Evolutionary conservation across 2,329 filamentous ascomycete species (phyloP), one percentile per base, ranked within the genome.

Genomic region (Pseudogymnoascus sp.): DNA sequence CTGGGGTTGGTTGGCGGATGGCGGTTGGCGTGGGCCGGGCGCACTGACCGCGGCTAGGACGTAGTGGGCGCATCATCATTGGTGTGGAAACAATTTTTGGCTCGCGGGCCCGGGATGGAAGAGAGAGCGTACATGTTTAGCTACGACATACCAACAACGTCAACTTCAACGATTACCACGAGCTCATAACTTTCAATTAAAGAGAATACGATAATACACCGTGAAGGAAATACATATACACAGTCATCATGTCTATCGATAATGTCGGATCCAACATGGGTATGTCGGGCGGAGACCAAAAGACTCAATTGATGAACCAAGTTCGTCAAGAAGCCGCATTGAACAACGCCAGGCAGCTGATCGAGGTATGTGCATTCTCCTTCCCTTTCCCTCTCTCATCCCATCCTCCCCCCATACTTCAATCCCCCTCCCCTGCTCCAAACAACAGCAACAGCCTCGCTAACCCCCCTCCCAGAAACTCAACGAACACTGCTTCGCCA

Each of bases 401-500:
- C 31, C 31, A 7, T 33, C 28, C 6, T 35, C 4, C 12, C 26
- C 41, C 41, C 41, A 31, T 37, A 56, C 22, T 22, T 61, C 53
- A 38, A 24, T 8, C 22, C 41, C 41, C 41, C 22, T 14, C 22
- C 50, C 5, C 62, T 50, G n/a, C n/a, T n/a, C n/a, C n/a, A n/a
- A n/a, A n/a, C n/a, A n/a, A n/a, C n/a, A n/a, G n/a, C 2, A 12
- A 26, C 12, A 26, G 5, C 19, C 46, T 41, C 41, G 43, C 35
- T 41, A 61, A 64, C 24, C 22, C 12, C 6, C 19, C 41, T 6
- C n/a, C 11, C 65, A 91, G 88, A 91, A 90, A 84, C 83, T 93
- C 75, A 90, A 92, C 77, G 83, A 89, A 70, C 86, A 88, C 77
- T 93, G 90, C 80, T 93, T 91, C 78, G 84, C 90, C 56, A 87